phyloP scores from a whole-genome alignment of 2,329 filamentous ascomycete genomes.

The Neopestalotiopsis clavispora region DNA sequence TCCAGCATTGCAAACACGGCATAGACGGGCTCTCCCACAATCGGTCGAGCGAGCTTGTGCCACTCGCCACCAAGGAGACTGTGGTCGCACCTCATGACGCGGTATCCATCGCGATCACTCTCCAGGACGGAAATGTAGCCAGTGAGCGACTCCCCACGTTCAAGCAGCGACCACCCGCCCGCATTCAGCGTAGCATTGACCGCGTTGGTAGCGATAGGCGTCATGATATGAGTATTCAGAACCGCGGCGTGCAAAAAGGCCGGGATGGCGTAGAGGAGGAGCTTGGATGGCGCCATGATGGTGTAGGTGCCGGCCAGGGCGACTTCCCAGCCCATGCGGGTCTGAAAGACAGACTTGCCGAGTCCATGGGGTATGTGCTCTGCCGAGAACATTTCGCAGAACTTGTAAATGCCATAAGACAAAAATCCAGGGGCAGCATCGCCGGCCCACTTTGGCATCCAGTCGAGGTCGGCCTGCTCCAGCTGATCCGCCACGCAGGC shows the following conservation, averaged over 20 bases:
- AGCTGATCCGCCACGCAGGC: constrained; percentile 68
- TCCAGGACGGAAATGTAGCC: constrained; percentile 93
- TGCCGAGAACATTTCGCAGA: constrained; percentile 47
- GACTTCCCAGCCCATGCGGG: constrained; percentile 74
- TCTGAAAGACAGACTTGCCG: constrained; percentile 67
- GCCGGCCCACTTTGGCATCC: constrained; percentile 59
- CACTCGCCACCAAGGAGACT: constrained; percentile 93
- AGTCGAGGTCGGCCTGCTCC: constrained; percentile 63
- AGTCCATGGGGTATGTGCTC: constrained; percentile 54
- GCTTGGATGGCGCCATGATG: constrained; percentile 69
- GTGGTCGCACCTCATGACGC: constrained; percentile 90
- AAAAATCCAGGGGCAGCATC: constrained; percentile 70
- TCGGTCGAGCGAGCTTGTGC: constrained; percentile 61
- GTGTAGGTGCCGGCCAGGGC: constrained; percentile 69
- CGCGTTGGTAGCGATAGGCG: constrained; percentile 60
- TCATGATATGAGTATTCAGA: constrained; percentile 76
- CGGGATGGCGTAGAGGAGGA: constrained; percentile 71
- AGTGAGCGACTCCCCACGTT: constrained; percentile 83
- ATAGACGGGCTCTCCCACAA: constrained; percentile 85
- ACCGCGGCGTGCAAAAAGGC: constrained; percentile 73
- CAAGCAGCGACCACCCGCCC: constrained; percentile 76
- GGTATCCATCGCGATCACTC: constrained; percentile 71
- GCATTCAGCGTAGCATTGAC: constrained; percentile 70
- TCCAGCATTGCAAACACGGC: constrained; percentile 96
- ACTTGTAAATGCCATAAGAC: constrained; percentile 69